These are phyloP conservation scores for Didymella pinodella DNA, from an alignment of 2,329 filamentous ascomycete species.

Conservation along the genomic window DNA sequence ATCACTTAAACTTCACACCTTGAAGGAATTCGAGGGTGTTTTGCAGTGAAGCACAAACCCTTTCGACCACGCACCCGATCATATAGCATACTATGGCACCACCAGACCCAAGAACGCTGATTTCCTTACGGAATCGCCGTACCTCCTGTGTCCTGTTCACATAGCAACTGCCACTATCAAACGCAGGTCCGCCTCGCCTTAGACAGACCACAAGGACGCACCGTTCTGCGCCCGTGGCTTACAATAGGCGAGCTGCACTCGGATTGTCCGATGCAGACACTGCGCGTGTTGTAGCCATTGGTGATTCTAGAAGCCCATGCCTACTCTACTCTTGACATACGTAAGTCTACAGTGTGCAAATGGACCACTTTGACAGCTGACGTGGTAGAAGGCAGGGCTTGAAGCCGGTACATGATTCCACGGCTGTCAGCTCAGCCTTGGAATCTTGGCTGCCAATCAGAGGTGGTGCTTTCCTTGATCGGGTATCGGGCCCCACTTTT, in stretches of 20 bases:
- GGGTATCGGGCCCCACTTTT: conserved; percentile 6
- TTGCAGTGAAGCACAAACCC: neutral
- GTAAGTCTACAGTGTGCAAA: conserved; percentile 8
- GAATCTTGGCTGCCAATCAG: conserved; percentile 1
- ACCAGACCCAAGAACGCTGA: neutral
- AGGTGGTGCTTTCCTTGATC: neutral
- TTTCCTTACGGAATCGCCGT: conserved; percentile 10
- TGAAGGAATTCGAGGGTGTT: neutral
- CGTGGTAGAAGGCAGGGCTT: conserved; percentile 11
- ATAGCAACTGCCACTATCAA: conserved; percentile 12
- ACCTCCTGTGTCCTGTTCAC: conserved; percentile 11
- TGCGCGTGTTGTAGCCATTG: conserved; percentile 2
- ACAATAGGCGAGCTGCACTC: conserved; percentile 5
- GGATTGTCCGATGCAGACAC: conserved; percentile 11
- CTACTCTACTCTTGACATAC: conserved; percentile 4
- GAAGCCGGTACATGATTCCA: conserved; percentile 2
- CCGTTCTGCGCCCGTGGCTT: conserved; percentile 9
- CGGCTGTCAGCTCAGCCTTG: conserved; percentile 18
- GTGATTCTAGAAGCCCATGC: conserved; percentile 1
- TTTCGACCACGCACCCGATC: conserved; percentile 1
- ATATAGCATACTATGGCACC: conserved; percentile 11
- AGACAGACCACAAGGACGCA: conserved; percentile 2
- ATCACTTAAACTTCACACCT: conserved; percentile 1
- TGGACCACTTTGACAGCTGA: conserved; percentile 5
- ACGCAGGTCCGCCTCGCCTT: conserved; percentile 11